These are phyloP conservation scores for Ustilago curta DNA, from an alignment of 1,284 basidiomycete species.

Conservation along the genomic window DNA sequence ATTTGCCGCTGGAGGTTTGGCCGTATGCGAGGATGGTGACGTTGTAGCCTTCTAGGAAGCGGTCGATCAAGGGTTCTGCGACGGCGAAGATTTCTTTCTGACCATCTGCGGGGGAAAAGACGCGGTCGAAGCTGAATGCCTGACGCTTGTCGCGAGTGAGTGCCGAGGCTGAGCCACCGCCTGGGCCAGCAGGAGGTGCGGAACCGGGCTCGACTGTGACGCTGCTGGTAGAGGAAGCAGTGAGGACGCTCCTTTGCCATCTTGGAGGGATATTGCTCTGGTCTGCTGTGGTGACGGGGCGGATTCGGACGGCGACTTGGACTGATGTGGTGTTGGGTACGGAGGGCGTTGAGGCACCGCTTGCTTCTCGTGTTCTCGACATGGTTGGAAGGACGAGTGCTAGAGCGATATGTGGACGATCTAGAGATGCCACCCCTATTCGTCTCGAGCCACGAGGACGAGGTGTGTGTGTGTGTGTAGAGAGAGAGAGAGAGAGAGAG, in stretches of 20 bases:
- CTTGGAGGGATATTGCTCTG: constrained; percentile 83
- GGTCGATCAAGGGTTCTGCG: constrained; percentile 85
- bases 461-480: too few relatives aligned
- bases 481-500: too few relatives aligned
- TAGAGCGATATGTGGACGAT: too few relatives aligned
- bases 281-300: constrained; percentile 86
- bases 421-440: too few relatives aligned
- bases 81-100: constrained; percentile 88
- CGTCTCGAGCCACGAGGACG: too few relatives aligned
- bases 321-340: constrained; percentile 34
- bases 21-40: constrained; percentile 98
- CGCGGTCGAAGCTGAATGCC: constrained; percentile 91
- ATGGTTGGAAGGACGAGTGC: constrained; percentile 5
- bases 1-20: constrained; percentile 96
- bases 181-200: constrained; percentile 47
- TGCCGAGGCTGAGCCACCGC: constrained; percentile 70
- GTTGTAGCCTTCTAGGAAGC: constrained; percentile 95
- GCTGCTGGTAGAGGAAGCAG: constrained; percentile 71
- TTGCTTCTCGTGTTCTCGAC: constrained; percentile 39
- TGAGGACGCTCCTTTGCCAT: constrained; percentile 88
- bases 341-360: constrained; percentile 36
- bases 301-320: constrained; percentile 82
- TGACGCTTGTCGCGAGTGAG: constrained; percentile 77
- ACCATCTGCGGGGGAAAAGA: constrained; percentile 83
- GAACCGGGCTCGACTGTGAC: constrained; percentile 57